phyloP scores from a whole-genome alignment of 495 filamentous ascomycete genomes.

The Podospora australis region DNA sequence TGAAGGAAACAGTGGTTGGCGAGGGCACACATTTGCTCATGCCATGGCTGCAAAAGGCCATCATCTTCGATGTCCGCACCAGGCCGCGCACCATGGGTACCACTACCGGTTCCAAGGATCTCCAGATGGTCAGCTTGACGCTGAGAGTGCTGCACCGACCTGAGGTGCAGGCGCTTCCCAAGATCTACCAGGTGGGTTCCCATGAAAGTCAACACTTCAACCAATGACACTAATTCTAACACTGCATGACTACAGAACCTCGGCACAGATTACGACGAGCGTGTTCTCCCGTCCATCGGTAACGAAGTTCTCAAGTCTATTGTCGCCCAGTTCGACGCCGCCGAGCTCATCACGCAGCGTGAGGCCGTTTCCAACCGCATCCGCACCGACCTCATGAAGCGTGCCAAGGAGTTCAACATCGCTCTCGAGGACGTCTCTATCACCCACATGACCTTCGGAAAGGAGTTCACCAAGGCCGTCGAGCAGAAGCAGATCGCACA shows the following conservation, averaged over 20 bases:
- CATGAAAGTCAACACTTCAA: too few relatives aligned
- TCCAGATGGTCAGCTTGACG: constrained; percentile 99
- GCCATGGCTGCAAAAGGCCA: constrained; percentile 90
- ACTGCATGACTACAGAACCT: constrained; percentile 60
- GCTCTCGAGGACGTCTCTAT: constrained; percentile 97
- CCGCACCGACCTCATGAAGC: constrained; percentile 87
- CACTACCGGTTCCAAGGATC: constrained; percentile 97
- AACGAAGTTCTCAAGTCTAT: constrained; percentile 99
- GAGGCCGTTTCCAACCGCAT: constrained; percentile 95
- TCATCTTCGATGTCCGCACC: constrained; percentile 96
- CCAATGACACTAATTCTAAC: too few relatives aligned
- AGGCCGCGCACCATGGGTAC: constrained; percentile 95
- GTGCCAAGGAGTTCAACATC: constrained; percentile 98
- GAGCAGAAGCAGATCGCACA: constrained; percentile 99
- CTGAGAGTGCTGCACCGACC: constrained; percentile 91
- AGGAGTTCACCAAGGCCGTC: constrained; percentile 96
- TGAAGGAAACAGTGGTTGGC: constrained; percentile 85
- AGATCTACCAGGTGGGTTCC: constrained; percentile 90
- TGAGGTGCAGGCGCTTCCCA: constrained; percentile 84
- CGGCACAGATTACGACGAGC: constrained; percentile 97
- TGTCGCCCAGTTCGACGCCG: constrained; percentile 98
- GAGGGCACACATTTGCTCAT: constrained; percentile 97
- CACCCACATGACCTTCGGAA: constrained; percentile 99
- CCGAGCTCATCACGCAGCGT: constrained; percentile 98
- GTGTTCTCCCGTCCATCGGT: constrained; percentile 97